A percentile compares a stretch with the other conserved stretches of the same genome.
These are phyloP conservation scores for Tilletia caries DNA, from an alignment of 1,284 basidiomycete species.

Conservation along the genomic window DNA sequence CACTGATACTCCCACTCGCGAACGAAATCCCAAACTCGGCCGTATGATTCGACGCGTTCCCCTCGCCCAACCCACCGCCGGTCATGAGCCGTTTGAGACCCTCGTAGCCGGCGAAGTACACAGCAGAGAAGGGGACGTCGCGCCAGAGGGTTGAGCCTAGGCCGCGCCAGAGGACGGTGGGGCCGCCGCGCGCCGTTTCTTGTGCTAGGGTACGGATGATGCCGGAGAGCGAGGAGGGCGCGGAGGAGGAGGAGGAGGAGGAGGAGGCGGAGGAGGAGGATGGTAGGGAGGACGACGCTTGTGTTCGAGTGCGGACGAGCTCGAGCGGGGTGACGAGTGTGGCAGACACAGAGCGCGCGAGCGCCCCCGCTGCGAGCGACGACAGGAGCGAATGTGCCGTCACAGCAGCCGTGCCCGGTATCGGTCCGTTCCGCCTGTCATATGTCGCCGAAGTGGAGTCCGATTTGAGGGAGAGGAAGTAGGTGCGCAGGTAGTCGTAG, in stretches of 20 bases:
- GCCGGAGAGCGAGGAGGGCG: conserved; percentile 24
- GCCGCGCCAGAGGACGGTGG: conserved; percentile 78
- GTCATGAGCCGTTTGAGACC: conserved; percentile 48
- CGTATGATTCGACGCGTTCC: conserved; percentile 58
- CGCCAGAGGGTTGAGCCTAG: conserved; percentile 89
- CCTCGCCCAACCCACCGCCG: conserved; percentile 54
- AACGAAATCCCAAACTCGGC: conserved; percentile 73
- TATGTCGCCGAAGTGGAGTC: not conserved
- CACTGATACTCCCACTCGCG: conserved; percentile 66
- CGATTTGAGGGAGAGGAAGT: conserved; percentile 31
- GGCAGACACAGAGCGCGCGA: conserved; percentile 76
- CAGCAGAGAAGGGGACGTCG: conserved; percentile 92
- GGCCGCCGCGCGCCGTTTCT: conserved; percentile 57
- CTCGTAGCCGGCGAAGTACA: conserved; percentile 70
- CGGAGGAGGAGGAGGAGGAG: conserved; percentile 1
- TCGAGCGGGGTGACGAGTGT: conserved; percentile 83
- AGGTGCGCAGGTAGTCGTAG: conserved; percentile 78
- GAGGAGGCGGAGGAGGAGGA: conserved; percentile 55
- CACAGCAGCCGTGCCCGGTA: conserved; percentile 11
- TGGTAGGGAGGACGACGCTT: conserved; percentile 54
- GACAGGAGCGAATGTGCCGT: conserved; percentile 58
- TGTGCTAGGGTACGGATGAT: conserved; percentile 34
- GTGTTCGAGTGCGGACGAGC: conserved; percentile 86
- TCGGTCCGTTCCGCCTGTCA: not conserved
- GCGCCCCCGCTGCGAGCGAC: conserved; percentile 76